A percentile compares a stretch with the other conserved stretches of the same genome.
Conservation (phyloP, 495 filamentous ascomycete genomes). For the Aspergillus hancockii region DNA sequence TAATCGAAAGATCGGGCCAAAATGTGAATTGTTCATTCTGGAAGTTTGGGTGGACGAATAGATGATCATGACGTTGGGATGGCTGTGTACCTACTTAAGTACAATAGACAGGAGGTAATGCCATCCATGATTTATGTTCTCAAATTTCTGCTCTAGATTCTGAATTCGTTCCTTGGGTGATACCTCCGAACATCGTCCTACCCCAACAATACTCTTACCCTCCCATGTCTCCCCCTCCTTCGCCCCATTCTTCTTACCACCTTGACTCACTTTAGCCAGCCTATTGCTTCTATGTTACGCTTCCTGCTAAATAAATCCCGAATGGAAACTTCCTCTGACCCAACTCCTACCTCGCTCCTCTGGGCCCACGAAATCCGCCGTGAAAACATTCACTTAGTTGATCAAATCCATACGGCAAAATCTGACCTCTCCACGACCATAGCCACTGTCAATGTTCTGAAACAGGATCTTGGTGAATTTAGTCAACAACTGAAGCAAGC, state of each 20-base stretch:
- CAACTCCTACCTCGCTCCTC: conserved; percentile 25
- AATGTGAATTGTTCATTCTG: conserved; percentile 46
- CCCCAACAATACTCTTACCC: neutral
- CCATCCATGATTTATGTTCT: conserved; percentile 28
- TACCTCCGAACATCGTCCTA: neutral
- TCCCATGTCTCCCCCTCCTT: neutral
- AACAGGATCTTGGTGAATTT: conserved; percentile 10
- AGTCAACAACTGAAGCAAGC: neutral
- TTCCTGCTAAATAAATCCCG: neutral
- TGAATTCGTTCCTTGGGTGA: neutral
- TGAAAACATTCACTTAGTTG: conserved; percentile 31
- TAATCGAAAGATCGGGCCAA: conserved; percentile 45
- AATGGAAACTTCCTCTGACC: conserved; percentile 9
- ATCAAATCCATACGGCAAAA: conserved; percentile 18
- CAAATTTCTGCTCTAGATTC: neutral
- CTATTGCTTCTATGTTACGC: neutral
- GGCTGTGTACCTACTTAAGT: conserved; percentile 34
- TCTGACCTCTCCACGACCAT: conserved; percentile 12
- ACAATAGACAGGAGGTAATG: conserved; percentile 37
- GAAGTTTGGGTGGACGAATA: conserved; percentile 27
- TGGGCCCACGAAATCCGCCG: conserved; percentile 39
- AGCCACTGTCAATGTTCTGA: conserved; percentile 9
- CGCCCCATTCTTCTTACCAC: neutral
- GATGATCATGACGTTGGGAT: conserved; percentile 29
- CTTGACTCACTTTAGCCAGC: neutral